Conservation (phyloP, 129 eudicot genomes). For the Tagetes patula region DNA sequence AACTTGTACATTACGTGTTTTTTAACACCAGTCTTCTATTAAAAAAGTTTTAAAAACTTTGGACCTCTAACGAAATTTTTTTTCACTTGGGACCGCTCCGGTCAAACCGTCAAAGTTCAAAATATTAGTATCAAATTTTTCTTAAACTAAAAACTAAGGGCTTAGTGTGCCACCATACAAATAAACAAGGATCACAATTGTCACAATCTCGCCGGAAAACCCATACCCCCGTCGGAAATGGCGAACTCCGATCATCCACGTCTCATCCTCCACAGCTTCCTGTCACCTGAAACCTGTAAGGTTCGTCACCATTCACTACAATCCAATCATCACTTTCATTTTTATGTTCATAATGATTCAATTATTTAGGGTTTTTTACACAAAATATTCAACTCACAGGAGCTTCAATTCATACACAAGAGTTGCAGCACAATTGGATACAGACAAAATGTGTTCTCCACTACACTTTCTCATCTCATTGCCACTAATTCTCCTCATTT, state of each 20-base stretch:
- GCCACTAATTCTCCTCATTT: slow-evolving; percentile 84
- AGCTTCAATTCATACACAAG: slow-evolving; percentile 87
- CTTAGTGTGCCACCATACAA: too few relatives aligned
- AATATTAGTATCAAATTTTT: too few relatives aligned
- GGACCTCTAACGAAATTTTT: too few relatives aligned
- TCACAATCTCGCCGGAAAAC: slow-evolving; percentile 9
- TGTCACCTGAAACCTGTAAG: slow-evolving; percentile 58
- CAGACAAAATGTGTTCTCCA: slow-evolving; percentile 81
- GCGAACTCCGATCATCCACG: slow-evolving; percentile 57
- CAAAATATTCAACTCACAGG: slow-evolving; percentile 38
- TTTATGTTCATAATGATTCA: background rate
- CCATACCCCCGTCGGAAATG: slow-evolving; percentile 13
- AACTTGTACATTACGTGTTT: too few relatives aligned
- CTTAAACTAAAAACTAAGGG: too few relatives aligned
- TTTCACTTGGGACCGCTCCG: too few relatives aligned
- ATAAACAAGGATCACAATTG: background rate
- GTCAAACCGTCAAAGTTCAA: too few relatives aligned
- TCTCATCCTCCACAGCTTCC: slow-evolving; percentile 56
- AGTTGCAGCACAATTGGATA: slow-evolving; percentile 88
- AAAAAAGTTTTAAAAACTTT: too few relatives aligned
- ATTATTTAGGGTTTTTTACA: slow-evolving; percentile 8
- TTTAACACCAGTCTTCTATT: too few relatives aligned
- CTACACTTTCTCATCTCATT: slow-evolving; percentile 91
- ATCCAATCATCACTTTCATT: background rate
- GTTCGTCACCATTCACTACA: slow-evolving; percentile 26